phyloP scores from a whole-genome alignment of 805 yeast species.

The Naumovozyma castellii region DNA sequence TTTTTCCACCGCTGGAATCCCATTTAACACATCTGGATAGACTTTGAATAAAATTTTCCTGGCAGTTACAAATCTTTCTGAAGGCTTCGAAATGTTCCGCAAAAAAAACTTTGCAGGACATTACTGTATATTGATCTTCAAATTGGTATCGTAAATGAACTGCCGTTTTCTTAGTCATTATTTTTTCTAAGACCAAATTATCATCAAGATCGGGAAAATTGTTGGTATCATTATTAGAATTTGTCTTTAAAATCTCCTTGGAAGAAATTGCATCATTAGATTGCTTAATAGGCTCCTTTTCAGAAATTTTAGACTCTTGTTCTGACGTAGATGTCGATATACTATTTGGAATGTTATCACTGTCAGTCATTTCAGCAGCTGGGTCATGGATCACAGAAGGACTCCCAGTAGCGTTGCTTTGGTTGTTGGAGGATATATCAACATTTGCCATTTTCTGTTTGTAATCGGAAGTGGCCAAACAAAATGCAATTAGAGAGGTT shows the following conservation, averaged over 20 bases:
- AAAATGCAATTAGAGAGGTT: slow-evolving; percentile 85
- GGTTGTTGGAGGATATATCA: too few species aligned
- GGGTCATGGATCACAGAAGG: neutral
- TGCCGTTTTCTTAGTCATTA: slow-evolving; percentile 73
- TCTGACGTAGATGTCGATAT: neutral
- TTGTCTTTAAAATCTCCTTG: neutral
- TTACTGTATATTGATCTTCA: slow-evolving; percentile 69
- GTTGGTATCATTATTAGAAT: too few species aligned
- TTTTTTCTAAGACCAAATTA: slow-evolving; percentile 42
- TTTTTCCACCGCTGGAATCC: slow-evolving; percentile 94
- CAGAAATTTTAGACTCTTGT: neutral
- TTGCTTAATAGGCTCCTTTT: neutral
- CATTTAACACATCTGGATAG: slow-evolving; percentile 88
- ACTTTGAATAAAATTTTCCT: slow-evolving; percentile 73
- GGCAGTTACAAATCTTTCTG: slow-evolving; percentile 71
- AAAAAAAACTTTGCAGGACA: slow-evolving; percentile 89
- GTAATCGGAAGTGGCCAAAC: slow-evolving; percentile 79
- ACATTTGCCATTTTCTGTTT: slow-evolving; percentile 44
- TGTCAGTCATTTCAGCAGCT: neutral
- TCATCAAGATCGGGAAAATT: neutral
- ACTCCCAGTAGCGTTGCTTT: neutral
- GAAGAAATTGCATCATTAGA: neutral
- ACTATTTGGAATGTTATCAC: neutral
- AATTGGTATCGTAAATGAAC: slow-evolving; percentile 89
- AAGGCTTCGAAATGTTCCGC: slow-evolving; percentile 96